Evolutionary conservation across 192 early-diverging fungal genomes (phyloP), one percentile per base, ranked within the genome.

Genomic region (Allomyces javanicus): DNA sequence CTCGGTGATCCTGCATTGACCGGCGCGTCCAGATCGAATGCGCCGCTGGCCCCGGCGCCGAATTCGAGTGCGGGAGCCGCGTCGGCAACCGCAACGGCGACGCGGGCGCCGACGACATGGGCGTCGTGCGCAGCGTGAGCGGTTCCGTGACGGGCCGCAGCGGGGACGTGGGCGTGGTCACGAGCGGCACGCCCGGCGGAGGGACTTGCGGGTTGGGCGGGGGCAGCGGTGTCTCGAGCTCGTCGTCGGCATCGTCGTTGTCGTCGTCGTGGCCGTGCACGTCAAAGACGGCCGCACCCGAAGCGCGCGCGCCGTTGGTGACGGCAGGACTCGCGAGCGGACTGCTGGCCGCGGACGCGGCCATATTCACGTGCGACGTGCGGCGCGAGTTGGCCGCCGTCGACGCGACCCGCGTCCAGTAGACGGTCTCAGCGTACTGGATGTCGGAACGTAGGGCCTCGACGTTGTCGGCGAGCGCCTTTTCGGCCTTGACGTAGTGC

Each of bases 401-500:
- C 17, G 50, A 14, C 17, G 50, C 50, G 50, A n/a, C 21, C 17
- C 50, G 50, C 17, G 50, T n/a, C 50, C 17, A 58, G 50, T 21
- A 58, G 17, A n/a, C 50, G 17, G 50, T 72, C 61, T 83, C 78
- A 24, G 80, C 67, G 67, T 69, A 70, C 40, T 72, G 73, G 61
- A 86, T 70, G 64, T 88, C 87, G 12, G 64, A 45, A n/a, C 76
- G 66, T 9, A 95, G 64, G 0, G 69, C 76, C 17, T 88, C 75
- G n/a, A 90, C 79, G 67, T 87, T 79, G 33, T 72, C 69, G 66
- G 86, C 79, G 23, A 93, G 76, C 72, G 92, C 89, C 0, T 76
- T 77, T 68, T 95, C 92, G 70, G 94, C 93, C 64, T 81, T 81
- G 21, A 73, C 69, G 74, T 97, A 97, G 68, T 95, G 95, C 33